Evolutionary conservation across 176 grass and related monocot genomes (phyloP).

Genomic region (Triticum monococcum): DNA sequence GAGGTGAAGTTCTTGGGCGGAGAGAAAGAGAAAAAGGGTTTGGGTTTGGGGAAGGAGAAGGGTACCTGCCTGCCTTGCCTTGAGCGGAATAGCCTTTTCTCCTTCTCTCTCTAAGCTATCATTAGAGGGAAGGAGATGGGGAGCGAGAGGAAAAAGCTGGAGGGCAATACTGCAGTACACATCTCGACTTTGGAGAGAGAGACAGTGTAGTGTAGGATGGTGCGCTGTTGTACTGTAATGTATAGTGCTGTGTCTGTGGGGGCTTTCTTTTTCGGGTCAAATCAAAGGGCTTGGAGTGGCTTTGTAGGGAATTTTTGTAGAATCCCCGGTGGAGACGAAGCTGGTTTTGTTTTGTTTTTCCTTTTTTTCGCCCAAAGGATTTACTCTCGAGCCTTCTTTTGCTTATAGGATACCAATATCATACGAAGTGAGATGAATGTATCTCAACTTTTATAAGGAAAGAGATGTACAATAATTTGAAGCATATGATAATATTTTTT

Average conservation of each 20-base stretch:
- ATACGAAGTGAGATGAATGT: no score
- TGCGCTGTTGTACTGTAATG: not conserved
- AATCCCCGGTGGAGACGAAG: slow-evolving; percentile 19
- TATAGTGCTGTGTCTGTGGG: slow-evolving; percentile 24
- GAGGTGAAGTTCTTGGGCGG: slow-evolving; percentile 61
- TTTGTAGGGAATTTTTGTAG: slow-evolving; percentile 47
- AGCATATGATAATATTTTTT: no score
- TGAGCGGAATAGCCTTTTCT: slow-evolving; percentile 37
- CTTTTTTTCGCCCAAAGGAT: no score
- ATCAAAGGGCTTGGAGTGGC: slow-evolving; percentile 51
- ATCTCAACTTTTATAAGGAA: no score
- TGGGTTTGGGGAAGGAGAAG: slow-evolving; percentile 26
- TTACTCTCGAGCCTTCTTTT: no score
- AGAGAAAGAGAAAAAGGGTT: slow-evolving; percentile 62
- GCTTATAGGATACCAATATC: no score
- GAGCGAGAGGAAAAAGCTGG: slow-evolving; percentile 56
- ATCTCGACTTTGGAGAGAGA: slow-evolving; percentile 47
- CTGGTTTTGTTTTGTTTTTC: slow-evolving; percentile 23
- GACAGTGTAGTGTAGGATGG: slow-evolving; percentile 31
- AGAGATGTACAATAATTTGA: no score
- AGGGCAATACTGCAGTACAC: slow-evolving; percentile 27
- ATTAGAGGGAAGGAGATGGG: slow-evolving; percentile 40
- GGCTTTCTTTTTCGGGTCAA: slow-evolving; percentile 77
- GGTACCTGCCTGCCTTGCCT: not conserved
- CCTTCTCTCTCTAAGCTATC: slow-evolving; percentile 41